phyloP scores from a whole-genome alignment of 164 flowering plant species.

The Buxus sempervirens region DNA sequence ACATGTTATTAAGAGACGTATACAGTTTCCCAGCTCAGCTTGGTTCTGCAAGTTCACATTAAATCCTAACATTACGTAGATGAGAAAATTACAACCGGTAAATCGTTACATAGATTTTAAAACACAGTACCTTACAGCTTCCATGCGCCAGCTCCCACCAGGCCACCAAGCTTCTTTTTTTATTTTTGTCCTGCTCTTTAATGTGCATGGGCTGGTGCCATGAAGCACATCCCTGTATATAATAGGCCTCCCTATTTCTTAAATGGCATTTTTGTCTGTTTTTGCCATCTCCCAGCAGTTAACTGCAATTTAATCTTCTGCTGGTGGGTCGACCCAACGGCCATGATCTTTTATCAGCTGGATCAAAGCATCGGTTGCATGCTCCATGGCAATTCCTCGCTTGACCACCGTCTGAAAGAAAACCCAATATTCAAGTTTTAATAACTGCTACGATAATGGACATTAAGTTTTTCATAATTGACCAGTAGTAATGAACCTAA shows the following conservation, averaged over 20 bases:
- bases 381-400: slow-evolving; percentile 84
- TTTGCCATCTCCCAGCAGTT: neutral
- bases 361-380: slow-evolving; percentile 90
- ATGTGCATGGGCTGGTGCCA: too few relatives aligned
- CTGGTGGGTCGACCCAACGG: slow-evolving; percentile 94
- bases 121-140: neutral
- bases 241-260: too few relatives aligned
- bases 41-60: too few relatives aligned
- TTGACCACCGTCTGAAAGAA: slow-evolving; percentile 74
- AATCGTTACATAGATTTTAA: neutral
- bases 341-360: slow-evolving; percentile 91
- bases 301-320: slow-evolving; percentile 49
- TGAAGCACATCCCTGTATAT: too few relatives aligned
- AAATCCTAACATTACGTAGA: too few relatives aligned
- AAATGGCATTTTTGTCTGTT: too few relatives aligned
- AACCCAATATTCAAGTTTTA: neutral
- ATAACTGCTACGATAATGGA: neutral
- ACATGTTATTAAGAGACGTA: too few relatives aligned
- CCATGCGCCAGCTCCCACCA: neutral
- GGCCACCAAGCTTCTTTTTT: too few relatives aligned
- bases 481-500: neutral
- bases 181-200: too few relatives aligned
- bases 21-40: too few relatives aligned
- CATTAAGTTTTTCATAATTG: neutral
- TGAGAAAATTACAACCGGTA: neutral